A percentile compares a stretch with the other conserved stretches of the same genome.
These are phyloP conservation scores for Pseudogymnoascus sp. DNA, from an alignment of 2,329 filamentous ascomycete species.

Conservation along the genomic window DNA sequence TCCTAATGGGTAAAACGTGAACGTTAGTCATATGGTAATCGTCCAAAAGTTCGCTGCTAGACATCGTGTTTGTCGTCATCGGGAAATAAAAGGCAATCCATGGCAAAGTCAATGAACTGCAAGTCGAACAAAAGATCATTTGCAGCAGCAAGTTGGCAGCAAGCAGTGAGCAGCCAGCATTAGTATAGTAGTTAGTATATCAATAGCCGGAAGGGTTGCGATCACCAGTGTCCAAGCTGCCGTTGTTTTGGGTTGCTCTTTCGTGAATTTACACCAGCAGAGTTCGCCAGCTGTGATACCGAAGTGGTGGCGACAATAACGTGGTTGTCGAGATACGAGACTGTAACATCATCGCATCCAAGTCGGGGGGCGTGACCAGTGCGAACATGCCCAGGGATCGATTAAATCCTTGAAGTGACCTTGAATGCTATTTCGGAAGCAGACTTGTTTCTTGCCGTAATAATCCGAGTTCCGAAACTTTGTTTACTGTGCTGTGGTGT, in stretches of 20 bases:
- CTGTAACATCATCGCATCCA: neutral
- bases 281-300: neutral
- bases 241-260: neutral
- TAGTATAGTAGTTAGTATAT: conserved; percentile 30
- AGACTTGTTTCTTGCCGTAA: neutral
- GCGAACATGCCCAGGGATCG: neutral
- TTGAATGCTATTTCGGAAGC: neutral
- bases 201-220: neutral
- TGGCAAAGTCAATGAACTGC: conserved; percentile 7
- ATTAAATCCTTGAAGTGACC: neutral
- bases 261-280: neutral
- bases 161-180: conserved; percentile 55
- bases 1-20: conserved; percentile 65
- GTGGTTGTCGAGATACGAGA: neutral
- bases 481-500: conserved; percentile 16
- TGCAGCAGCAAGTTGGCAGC: conserved; percentile 32
- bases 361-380: neutral
- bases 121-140: conserved; percentile 24
- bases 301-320: neutral
- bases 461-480: neutral
- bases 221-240: neutral
- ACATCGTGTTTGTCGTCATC: conserved; percentile 17
- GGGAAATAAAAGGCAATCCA: conserved; percentile 2
- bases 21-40: conserved; percentile 58
- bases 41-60: conserved; percentile 29